phyloP scores from a whole-genome alignment of 2,329 filamentous ascomycete genomes.

The Colletotrichum nymphaeae region DNA sequence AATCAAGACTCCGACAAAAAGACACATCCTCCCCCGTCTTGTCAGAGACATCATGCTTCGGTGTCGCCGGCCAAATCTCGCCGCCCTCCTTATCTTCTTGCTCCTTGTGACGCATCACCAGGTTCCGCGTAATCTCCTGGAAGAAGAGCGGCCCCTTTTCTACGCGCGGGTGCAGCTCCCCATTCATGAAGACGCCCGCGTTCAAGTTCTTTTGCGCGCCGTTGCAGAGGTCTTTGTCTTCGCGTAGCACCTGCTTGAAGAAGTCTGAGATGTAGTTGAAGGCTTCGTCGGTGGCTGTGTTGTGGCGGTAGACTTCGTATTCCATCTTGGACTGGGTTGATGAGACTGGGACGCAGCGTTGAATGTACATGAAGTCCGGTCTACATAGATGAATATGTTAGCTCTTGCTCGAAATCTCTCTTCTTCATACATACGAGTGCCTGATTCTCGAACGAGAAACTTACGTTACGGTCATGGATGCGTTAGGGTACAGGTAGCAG shows the following conservation, averaged over 20 bases:
- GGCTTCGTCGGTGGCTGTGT: constrained; percentile 56
- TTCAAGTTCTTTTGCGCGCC: constrained; percentile 62
- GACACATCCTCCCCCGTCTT: background rate
- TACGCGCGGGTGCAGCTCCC: constrained; percentile 62
- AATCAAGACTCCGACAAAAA: background rate
- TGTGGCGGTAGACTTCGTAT: constrained; percentile 64
- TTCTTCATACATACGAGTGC: too few relatives aligned
- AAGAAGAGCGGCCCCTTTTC: constrained; percentile 63
- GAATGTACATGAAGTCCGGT: constrained; percentile 61
- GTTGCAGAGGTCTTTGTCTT: constrained; percentile 63
- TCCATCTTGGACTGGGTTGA: constrained; percentile 56
- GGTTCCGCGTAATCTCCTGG: constrained; percentile 40
- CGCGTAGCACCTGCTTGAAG: constrained; percentile 62
- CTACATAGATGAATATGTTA: constrained; percentile 38
- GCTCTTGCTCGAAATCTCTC: too few relatives aligned
- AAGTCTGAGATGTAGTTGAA: constrained; percentile 58
- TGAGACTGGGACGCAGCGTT: constrained; percentile 58
- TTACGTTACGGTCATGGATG: constrained; percentile 53
- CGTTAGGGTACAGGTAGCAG: constrained; percentile 54
- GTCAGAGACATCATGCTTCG: constrained; percentile 28
- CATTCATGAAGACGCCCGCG: constrained; percentile 61
- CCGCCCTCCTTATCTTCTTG: constrained; percentile 39
- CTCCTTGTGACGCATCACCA: constrained; percentile 41
- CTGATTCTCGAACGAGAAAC: too few relatives aligned
- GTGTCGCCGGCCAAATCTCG: constrained; percentile 46